Evolutionary conservation across 331 rosid species (phyloP).

Genomic region (Arachis monticola): DNA sequence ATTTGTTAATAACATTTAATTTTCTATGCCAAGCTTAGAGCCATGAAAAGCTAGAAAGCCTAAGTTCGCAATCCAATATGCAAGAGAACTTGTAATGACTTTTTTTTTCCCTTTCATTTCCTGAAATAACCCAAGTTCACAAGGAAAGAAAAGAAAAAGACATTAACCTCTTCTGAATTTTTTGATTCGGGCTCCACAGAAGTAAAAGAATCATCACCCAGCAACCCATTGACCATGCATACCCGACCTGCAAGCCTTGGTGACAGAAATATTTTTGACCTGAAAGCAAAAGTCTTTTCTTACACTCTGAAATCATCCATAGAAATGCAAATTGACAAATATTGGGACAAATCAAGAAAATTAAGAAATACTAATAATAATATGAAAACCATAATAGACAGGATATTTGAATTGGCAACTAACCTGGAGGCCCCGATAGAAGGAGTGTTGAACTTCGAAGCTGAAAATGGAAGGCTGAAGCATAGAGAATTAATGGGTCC

Average conservation of each 20-base stretch:
- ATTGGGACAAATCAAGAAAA: not conserved
- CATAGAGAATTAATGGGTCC: conserved; percentile 12
- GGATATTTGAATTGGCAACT: conserved; percentile 33
- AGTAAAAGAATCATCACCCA: conserved; percentile 47
- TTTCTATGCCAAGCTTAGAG: not conserved
- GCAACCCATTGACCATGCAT: conserved; percentile 42
- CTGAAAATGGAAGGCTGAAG: conserved; percentile 34
- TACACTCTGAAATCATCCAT: not conserved
- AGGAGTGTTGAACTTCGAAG: conserved; percentile 41
- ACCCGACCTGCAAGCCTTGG: conserved; percentile 32
- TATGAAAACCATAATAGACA: not conserved
- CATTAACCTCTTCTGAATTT: conserved; percentile 53
- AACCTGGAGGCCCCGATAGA: conserved; percentile 48
- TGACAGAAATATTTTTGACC: conserved; percentile 44
- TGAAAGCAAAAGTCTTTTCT: conserved; percentile 36
- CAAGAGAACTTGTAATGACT: not conserved
- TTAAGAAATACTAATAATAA: no score
- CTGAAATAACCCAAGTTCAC: not conserved
- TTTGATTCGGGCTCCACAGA: conserved; percentile 46
- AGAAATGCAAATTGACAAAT: not conserved
- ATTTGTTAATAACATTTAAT: not conserved
- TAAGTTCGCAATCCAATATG: not conserved
- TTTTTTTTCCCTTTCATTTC: not conserved
- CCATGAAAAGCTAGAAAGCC: conserved; percentile 4
- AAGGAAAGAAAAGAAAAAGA: not conserved